These are phyloP conservation scores for Aspergillus sp. DNA, from an alignment of 2,329 filamentous ascomycete species.

Conservation along the genomic window DNA sequence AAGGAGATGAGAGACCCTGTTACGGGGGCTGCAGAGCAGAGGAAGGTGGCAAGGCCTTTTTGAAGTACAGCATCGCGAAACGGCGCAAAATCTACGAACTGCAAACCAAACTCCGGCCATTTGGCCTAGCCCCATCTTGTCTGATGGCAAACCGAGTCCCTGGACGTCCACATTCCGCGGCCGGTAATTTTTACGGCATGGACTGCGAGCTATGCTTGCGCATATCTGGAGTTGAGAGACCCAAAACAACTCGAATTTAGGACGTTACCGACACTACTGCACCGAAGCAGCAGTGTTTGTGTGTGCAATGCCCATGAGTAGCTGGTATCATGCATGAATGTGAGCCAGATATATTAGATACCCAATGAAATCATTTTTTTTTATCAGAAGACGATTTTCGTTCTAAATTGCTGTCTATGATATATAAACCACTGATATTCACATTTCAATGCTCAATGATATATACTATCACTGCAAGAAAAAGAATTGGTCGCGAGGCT, in stretches of 20 bases:
- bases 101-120: background rate
- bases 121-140: background rate
- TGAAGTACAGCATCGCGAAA: conserved; percentile 47
- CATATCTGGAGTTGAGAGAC: background rate
- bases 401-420: background rate
- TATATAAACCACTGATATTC: conserved; percentile 38
- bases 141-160: background rate
- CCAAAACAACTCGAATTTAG: background rate
- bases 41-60: conserved; percentile 93
- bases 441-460: conserved; percentile 37
- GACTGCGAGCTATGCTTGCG: background rate
- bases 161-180: background rate
- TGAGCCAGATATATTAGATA: conserved; percentile 3
- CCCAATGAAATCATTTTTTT: conserved; percentile 3
- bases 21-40: conserved; percentile 71
- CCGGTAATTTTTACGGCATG: background rate
- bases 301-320: background rate
- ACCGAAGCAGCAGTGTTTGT: background rate
- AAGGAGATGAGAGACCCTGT: conserved; percentile 86
- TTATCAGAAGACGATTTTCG: background rate
- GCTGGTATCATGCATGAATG: background rate
- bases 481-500: conserved; percentile 21
- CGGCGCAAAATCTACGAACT: background rate
- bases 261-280: background rate
- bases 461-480: conserved; percentile 46